These are phyloP conservation scores for Rhizomucor pusillus DNA, from an alignment of 371 early-diverging fungal genomes.

Conservation along the genomic window DNA sequence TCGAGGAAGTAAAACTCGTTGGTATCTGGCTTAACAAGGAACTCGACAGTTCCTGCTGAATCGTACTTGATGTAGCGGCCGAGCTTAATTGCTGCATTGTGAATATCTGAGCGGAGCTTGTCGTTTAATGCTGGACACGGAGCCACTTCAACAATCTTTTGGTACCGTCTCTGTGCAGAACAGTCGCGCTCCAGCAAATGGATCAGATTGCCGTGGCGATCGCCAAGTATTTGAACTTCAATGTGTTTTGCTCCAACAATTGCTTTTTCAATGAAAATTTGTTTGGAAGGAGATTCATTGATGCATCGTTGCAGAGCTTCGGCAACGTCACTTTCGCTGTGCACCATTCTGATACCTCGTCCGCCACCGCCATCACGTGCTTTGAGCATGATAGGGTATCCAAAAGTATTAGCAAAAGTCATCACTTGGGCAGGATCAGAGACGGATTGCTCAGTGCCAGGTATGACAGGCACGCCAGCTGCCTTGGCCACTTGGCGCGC, in stretches of 20 bases:
- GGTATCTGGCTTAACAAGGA: constrained; percentile 58
- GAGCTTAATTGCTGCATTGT: constrained; percentile 25
- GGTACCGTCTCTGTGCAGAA: constrained; percentile 83
- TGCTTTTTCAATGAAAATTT: constrained; percentile 77
- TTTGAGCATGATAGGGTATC: constrained; percentile 87
- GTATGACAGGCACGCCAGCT: constrained; percentile 33
- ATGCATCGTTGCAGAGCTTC: constrained; percentile 30
- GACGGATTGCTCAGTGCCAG: constrained; percentile 28
- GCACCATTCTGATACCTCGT: constrained; percentile 81
- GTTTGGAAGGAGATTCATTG: constrained; percentile 37
- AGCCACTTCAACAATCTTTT: constrained; percentile 76
- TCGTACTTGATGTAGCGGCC: constrained; percentile 28
- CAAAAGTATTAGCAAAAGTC: constrained; percentile 30
- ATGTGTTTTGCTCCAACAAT: constrained; percentile 87
- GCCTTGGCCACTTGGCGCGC: constrained; percentile 32
- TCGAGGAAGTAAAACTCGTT: constrained; percentile 87
- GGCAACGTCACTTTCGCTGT: constrained; percentile 13
- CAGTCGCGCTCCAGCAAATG: constrained; percentile 89
- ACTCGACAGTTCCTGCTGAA: constrained; percentile 79
- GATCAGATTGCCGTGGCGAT: constrained; percentile 66
- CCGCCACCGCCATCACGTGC: constrained; percentile 90
- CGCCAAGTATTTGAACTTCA: constrained; percentile 82
- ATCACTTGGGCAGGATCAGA: constrained; percentile 17
- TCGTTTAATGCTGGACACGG: constrained; percentile 30
- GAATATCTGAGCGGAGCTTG: constrained; percentile 20